Evolutionary conservation across 2,329 filamentous ascomycete species (phyloP).

Genomic region (Claviceps citrina): DNA sequence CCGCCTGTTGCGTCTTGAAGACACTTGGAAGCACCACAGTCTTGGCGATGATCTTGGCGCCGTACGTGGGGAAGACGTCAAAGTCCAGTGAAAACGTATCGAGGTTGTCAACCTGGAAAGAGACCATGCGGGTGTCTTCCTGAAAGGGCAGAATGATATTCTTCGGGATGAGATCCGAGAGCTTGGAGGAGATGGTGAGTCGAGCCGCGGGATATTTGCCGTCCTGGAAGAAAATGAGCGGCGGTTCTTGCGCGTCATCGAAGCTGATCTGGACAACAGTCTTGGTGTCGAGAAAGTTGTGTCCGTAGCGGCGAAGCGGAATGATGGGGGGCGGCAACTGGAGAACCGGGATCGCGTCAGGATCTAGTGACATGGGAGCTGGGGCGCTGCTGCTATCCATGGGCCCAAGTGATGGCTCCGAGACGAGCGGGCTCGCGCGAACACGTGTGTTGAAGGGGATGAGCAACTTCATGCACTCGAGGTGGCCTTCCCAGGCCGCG

Average conservation of each 20-base stretch:
- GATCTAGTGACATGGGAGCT: slow-evolving; percentile 53
- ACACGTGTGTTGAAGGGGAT: slow-evolving; percentile 39
- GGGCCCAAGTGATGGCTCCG: slow-evolving; percentile 28
- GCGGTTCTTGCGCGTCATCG: slow-evolving; percentile 56
- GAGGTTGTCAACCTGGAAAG: slow-evolving; percentile 89
- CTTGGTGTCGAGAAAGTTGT: slow-evolving; percentile 97
- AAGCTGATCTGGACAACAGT: slow-evolving; percentile 90
- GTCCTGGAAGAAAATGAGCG: slow-evolving; percentile 90
- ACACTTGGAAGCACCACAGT: slow-evolving; percentile 80
- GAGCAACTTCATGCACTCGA: slow-evolving; percentile 85
- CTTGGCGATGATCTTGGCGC: slow-evolving; percentile 92
- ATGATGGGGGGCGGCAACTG: slow-evolving; percentile 93
- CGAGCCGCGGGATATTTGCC: slow-evolving; percentile 91
- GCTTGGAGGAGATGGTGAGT: slow-evolving; percentile 90
- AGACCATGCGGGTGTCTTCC: slow-evolving; percentile 84
- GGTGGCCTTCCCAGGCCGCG: slow-evolving; percentile 90
- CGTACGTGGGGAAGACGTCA: slow-evolving; percentile 93
- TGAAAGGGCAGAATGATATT: slow-evolving; percentile 92
- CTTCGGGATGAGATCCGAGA: slow-evolving; percentile 88
- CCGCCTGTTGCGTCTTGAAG: slow-evolving; percentile 54
- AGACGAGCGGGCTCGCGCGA: slow-evolving; percentile 27
- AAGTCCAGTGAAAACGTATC: slow-evolving; percentile 92
- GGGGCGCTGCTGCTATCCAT: slow-evolving; percentile 35
- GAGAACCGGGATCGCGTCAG: slow-evolving; percentile 79
- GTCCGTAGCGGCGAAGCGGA: slow-evolving; percentile 81